phyloP scores from a whole-genome alignment of 148 eudicot genomes.

The Bassia scoparia region DNA sequence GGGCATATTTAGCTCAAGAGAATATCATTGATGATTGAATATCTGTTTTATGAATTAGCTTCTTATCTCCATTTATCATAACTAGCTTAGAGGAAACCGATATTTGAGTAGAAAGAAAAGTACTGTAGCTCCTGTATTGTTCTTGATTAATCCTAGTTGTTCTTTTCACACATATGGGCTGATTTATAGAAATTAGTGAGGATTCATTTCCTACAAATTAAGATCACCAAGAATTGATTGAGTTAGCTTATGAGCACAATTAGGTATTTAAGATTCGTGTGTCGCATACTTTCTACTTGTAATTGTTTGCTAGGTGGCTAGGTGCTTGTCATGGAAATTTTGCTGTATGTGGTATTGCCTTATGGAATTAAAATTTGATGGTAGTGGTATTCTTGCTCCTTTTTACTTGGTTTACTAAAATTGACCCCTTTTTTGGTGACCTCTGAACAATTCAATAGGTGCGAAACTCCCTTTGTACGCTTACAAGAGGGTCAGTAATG shows the following conservation, averaged over 20 bases:
- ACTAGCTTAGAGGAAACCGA: neutral
- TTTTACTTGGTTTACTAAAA: slow-evolving; percentile 2
- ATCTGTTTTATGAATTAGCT: too few species aligned
- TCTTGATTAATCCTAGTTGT: neutral
- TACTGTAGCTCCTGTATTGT: too few species aligned
- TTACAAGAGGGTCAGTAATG: slow-evolving; percentile 46
- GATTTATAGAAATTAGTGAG: too few species aligned
- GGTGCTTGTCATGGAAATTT: neutral
- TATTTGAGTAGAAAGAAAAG: too few species aligned
- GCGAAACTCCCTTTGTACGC: slow-evolving; percentile 77
- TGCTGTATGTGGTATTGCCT: neutral
- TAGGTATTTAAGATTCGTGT: neutral
- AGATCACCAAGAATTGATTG: too few species aligned
- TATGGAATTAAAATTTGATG: neutral
- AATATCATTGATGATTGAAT: too few species aligned
- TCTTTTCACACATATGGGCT: neutral
- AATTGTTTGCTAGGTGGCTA: too few species aligned
- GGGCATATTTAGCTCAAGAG: too few species aligned
- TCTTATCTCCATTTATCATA: neutral
- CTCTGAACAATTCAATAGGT: slow-evolving; percentile 32
- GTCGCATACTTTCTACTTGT: neutral
- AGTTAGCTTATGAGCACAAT: neutral
- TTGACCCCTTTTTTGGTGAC: neutral
- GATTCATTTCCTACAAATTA: too few species aligned
- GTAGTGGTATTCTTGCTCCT: neutral